Evolutionary conservation across 2,329 filamentous ascomycete genomes (phyloP), one percentile per base, ranked within the genome.

Genomic region (Didymella keratinophila): DNA sequence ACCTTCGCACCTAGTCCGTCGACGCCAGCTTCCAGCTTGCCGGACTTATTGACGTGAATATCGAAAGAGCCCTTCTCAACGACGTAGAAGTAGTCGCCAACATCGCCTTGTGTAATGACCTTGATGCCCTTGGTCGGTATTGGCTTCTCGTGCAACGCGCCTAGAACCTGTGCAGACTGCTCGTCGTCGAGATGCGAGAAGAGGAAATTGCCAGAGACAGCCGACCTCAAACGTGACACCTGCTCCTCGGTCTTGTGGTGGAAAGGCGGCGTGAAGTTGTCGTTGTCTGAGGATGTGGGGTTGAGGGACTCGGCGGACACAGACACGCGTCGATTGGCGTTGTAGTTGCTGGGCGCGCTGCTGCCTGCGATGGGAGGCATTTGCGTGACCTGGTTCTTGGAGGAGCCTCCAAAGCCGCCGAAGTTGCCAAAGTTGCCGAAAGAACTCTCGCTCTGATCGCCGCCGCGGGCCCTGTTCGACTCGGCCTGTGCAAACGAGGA

Each of bases 301-400:
- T 97, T 96, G 72, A 98, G 84, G 1, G 94, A 97, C 79, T 99
- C 95, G 49, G 95, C 95, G 39, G 95, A 98, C 52, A 99, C 95
- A 3, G 95, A 98, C 37, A 93, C 97, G 70, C 95, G 91, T 64
- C 95, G 90, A 69, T 87, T 91, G 79, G 97, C 89, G 77, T 96
- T 96, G 81, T 97, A 98, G 77, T 98, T 93, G 68, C 87, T 90
- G 55, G 95, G 95, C 92, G 69, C 87, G 88, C 65, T 91, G 88
- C 37, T 85, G 61, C 72, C 75, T 75, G 68, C 77, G 78, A 75
- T 83, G 74, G 68, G 81, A 53, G 60, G 77, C 71, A 59, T 75
- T 73, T 74, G 78, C 21, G 71, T 68, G 71, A 60, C 75, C 73
- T 81, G 62, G 57, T 66, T 65, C 62, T 71, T 69, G 54, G 66